Percentiles rank a stretch among this genome's conserved stretches.
Evolutionary conservation across 148 eudicot genomes (phyloP).

Genomic region (Talinum fruticosum): DNA sequence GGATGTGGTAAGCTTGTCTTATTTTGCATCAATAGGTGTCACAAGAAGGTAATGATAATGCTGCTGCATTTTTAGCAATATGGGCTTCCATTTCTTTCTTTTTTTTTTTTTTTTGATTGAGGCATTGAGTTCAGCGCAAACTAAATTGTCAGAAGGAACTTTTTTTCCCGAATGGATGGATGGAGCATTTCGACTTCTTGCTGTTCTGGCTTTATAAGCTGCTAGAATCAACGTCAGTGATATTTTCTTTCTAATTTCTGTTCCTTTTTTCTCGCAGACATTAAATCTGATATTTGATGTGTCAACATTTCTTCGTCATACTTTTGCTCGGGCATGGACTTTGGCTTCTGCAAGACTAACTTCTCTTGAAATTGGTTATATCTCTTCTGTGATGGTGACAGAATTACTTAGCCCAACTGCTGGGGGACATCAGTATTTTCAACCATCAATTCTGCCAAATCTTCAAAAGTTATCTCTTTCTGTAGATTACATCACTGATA

Average conservation of each 20-base stretch:
- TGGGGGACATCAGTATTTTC: slow-evolving; percentile 40
- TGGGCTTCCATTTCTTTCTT: no score
- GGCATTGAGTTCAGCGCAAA: neutral
- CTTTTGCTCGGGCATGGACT: slow-evolving; percentile 82
- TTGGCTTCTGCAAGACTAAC: slow-evolving; percentile 61
- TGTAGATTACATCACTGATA: slow-evolving; percentile 90
- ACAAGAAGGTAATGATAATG: neutral
- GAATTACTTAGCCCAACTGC: slow-evolving; percentile 70
- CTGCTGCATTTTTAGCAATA: neutral
- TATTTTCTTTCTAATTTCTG: slow-evolving; percentile 11
- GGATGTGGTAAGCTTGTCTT: neutral
- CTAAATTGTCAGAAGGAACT: no score
- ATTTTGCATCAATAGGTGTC: neutral
- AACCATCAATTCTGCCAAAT: slow-evolving; percentile 52
- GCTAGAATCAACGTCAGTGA: neutral
- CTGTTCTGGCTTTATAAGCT: slow-evolving; percentile 1
- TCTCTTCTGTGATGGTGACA: slow-evolving; percentile 76
- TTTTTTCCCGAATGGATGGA: neutral
- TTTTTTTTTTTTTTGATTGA: no score
- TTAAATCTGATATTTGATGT: slow-evolving; percentile 85
- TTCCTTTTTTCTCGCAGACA: slow-evolving; percentile 45
- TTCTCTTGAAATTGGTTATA: slow-evolving; percentile 77
- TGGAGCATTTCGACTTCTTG: neutral
- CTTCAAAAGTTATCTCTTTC: slow-evolving; percentile 71
- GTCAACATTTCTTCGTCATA: slow-evolving; percentile 70